These are phyloP conservation scores for Oryza australiensis DNA, from an alignment of 176 grass and related monocot genomes.

Conservation along the genomic window DNA sequence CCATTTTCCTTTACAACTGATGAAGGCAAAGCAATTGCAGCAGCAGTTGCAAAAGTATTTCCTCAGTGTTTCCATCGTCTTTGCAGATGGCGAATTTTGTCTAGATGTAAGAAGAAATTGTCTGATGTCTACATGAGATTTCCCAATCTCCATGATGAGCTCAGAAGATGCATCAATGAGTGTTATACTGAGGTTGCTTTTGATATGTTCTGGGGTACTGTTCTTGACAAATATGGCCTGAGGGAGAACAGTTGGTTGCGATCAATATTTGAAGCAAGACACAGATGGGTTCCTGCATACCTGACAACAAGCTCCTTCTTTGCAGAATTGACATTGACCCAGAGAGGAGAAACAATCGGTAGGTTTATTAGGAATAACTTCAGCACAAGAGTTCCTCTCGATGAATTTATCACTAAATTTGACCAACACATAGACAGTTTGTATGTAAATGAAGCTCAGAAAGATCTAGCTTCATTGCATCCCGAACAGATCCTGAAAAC, in stretches of 20 bases:
- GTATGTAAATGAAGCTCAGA: conserved; percentile 61
- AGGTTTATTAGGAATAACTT: conserved; percentile 70
- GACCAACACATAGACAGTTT: conserved; percentile 63
- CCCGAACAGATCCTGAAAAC: conserved; percentile 71
- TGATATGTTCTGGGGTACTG: conserved; percentile 74
- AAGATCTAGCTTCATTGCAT: conserved; percentile 51
- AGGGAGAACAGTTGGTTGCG: conserved; percentile 77
- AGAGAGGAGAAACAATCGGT: conserved; percentile 57
- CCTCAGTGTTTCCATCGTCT: conserved; percentile 82
- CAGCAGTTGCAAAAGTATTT: conserved; percentile 72
- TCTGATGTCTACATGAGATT: conserved; percentile 67
- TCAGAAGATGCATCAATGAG: conserved; percentile 74
- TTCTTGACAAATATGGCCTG: conserved; percentile 79
- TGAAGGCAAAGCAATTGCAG: conserved; percentile 65
- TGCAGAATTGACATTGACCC: conserved; percentile 65
- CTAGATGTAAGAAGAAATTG: conserved; percentile 88
- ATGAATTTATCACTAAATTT: conserved; percentile 64
- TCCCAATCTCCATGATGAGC: conserved; percentile 67
- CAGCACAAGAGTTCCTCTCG: conserved; percentile 49
- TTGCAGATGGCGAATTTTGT: conserved; percentile 89
- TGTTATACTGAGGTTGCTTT: conserved; percentile 59
- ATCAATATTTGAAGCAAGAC: conserved; percentile 58
- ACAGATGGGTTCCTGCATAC: conserved; percentile 91
- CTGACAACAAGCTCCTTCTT: conserved; percentile 64
- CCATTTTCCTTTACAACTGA: conserved; percentile 84